Conservation (phyloP, 2,329 filamentous ascomycete species). For the Cyclaneusma minus region DNA sequence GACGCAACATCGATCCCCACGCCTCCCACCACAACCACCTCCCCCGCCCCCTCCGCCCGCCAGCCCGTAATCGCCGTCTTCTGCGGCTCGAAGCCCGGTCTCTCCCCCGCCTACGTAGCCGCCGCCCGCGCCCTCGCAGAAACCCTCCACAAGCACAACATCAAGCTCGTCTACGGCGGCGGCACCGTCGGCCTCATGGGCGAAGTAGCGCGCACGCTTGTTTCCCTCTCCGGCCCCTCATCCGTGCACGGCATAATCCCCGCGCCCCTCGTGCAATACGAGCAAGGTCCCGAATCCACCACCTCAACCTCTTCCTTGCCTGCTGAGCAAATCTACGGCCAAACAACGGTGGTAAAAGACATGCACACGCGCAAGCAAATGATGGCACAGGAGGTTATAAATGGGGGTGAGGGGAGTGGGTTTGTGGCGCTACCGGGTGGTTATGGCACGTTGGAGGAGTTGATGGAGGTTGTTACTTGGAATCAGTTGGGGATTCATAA, state of each 20-base stretch:
- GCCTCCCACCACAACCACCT: slow-evolving; percentile 13
- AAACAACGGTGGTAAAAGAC: slow-evolving; percentile 76
- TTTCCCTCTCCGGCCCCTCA: slow-evolving; percentile 63
- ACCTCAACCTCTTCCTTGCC: slow-evolving; percentile 18
- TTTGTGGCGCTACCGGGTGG: slow-evolving; percentile 84
- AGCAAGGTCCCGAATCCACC: slow-evolving; percentile 47
- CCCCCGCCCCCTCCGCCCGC: slow-evolving; percentile 18
- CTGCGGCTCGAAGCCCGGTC: slow-evolving; percentile 70
- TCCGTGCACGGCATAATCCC: slow-evolving; percentile 92
- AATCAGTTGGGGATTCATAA: slow-evolving; percentile 91
- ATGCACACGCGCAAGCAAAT: slow-evolving; percentile 94
- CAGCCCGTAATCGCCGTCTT: slow-evolving; percentile 68
- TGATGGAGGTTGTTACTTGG: slow-evolving; percentile 86
- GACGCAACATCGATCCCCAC: slow-evolving; percentile 18
- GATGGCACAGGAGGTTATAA: slow-evolving; percentile 80
- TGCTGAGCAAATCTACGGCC: slow-evolving; percentile 54
- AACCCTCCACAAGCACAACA: slow-evolving; percentile 60
- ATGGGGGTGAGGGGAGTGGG: slow-evolving; percentile 66
- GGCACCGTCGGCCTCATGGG: slow-evolving; percentile 95
- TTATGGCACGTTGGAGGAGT: slow-evolving; percentile 90
- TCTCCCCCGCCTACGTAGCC: slow-evolving; percentile 57
- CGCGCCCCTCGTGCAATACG: slow-evolving; percentile 63
- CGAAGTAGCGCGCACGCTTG: slow-evolving; percentile 74
- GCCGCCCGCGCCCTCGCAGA: slow-evolving; percentile 63
- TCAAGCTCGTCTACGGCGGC: slow-evolving; percentile 83